Base-by-base conservation (phyloP, 1,284 basidiomycete species). In the Pseudozyma pruni region DNA sequence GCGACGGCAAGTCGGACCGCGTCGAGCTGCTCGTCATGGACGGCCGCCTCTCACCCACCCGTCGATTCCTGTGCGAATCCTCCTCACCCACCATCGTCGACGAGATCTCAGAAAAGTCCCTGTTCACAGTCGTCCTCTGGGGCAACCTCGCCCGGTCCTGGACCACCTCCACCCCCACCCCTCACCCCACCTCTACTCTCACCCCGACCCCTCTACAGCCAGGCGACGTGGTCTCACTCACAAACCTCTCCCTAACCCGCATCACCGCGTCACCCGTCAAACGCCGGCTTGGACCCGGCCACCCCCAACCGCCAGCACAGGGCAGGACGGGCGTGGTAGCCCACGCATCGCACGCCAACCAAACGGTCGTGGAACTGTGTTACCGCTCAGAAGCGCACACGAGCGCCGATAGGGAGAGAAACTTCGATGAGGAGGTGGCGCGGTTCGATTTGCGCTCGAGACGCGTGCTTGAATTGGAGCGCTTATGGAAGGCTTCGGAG, bases 81-180 rank as follows among this genome's bases (percentile, higher is more conserved):
- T 11, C 6, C 0, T 44, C 31, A 7, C 40, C 31, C 34, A 29
- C 17, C 6, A 19, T 56, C 3, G 33, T 45, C 0, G 31, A 52
- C 14, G 45, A 53, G 16, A 39, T 23, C 4, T 43, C 41, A 1
- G 61, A 64, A n/a, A 57, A 51, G 17, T 22, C 11, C 10, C 27
- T 57, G 1, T 54, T 71, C 53, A 43, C 45, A 8, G 31, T 71
- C 19, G 32, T 71, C 0, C 34, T 71, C 0, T 71, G 68, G 68
- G 61, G 49, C 1, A 14, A 23, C 1, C 23, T 64, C 3, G 61
- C 61, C 0, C 38, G 42, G 2, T 29, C 34, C 3, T 68, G 66
- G 59, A 38, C 45, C 17, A 34, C 47, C 14, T 11, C 29, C 10
- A 13, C 10, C 8, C 8, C 37, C n/a, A 19, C 20, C 33, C 40